phyloP scores from a whole-genome alignment of 495 filamentous ascomycete genomes.

The Penicillium cataractarum region DNA sequence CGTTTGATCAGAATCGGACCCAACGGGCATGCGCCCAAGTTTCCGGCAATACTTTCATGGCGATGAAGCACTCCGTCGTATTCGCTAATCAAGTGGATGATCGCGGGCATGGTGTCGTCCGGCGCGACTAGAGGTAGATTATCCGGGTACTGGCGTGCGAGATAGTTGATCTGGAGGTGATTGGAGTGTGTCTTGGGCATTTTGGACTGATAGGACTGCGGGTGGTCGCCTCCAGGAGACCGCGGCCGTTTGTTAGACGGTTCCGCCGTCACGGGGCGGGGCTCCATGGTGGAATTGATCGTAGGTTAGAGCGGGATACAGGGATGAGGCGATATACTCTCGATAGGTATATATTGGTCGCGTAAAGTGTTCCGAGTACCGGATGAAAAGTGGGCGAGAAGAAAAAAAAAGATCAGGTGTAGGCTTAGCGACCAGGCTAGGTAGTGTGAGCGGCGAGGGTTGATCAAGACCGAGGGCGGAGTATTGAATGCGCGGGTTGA shows the following conservation, averaged over 20 bases:
- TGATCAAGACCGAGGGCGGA: slow-evolving; percentile 16
- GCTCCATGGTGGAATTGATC: slow-evolving; percentile 41
- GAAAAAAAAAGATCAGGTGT: not conserved
- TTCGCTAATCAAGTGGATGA: slow-evolving; percentile 69
- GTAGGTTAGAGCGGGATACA: not conserved
- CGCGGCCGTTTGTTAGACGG: slow-evolving; percentile 62
- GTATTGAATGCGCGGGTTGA: slow-evolving; percentile 16
- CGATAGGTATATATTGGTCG: not conserved
- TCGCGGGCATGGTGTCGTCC: slow-evolving; percentile 62
- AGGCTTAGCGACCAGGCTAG: not conserved
- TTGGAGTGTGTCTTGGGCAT: slow-evolving; percentile 56
- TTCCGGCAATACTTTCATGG: slow-evolving; percentile 83
- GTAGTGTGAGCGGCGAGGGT: not conserved
- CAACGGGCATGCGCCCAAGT: slow-evolving; percentile 80
- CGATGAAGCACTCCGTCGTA: slow-evolving; percentile 84
- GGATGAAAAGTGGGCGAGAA: not conserved
- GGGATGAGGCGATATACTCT: not conserved
- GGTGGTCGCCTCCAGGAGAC: slow-evolving; percentile 55
- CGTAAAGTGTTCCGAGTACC: not conserved
- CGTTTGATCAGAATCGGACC: slow-evolving; percentile 82
- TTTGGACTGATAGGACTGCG: slow-evolving; percentile 51
- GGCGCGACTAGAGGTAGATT: slow-evolving; percentile 63
- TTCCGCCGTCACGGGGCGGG: slow-evolving; percentile 40
- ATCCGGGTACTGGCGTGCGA: slow-evolving; percentile 64
- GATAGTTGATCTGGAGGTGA: slow-evolving; percentile 81